Percentiles rank a stretch among this genome's conserved stretches.
Conservation (phyloP, 352 stramenopile genomes). For the Globisporangium iwayamae region DNA sequence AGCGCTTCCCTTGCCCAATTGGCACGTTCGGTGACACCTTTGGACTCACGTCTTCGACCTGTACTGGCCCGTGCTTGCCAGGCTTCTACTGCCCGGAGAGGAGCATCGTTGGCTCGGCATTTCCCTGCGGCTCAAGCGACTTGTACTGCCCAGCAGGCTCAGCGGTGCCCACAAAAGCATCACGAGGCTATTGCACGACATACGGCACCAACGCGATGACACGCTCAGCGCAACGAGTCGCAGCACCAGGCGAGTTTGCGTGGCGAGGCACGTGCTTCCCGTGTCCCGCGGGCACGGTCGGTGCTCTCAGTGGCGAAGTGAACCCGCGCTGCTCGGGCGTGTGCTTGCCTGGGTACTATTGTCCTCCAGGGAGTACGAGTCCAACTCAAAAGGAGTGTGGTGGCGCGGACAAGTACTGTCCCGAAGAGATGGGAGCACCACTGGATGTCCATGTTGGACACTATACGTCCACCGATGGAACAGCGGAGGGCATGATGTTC, state of each 20-base stretch:
- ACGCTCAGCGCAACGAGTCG: conserved; percentile 27
- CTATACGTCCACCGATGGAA: conserved; percentile 43
- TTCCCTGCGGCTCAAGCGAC: conserved; percentile 23
- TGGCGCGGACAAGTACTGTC: conserved; percentile 43
- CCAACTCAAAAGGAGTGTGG: conserved; percentile 48
- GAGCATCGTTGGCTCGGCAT: conserved; percentile 18
- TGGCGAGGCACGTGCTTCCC: conserved; percentile 49
- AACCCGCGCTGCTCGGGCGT: conserved; percentile 45
- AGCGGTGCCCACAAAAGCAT: conserved; percentile 5
- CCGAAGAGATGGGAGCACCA: conserved; percentile 22
- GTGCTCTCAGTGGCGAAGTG: conserved; percentile 33
- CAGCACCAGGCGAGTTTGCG: conserved; percentile 49
- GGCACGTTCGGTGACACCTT: conserved; percentile 47
- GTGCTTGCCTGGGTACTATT: conserved; percentile 72
- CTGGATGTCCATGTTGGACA: conserved; percentile 30
- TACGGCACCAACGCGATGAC: conserved; percentile 13
- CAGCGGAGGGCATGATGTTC: conserved; percentile 2
- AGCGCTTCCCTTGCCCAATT: conserved; percentile 57
- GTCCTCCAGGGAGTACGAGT: conserved; percentile 42
- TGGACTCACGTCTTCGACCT: conserved; percentile 25
- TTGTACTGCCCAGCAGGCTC: conserved; percentile 35
- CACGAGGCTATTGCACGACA: conserved; percentile 34
- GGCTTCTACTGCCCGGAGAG: conserved; percentile 40
- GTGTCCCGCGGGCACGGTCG: conserved; percentile 67
- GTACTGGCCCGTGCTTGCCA: conserved; percentile 33